Percentiles rank a stretch among this genome's conserved stretches.
Conservation (phyloP, 169 alveolate genomes). For the Amoebophrya sp. region DNA sequence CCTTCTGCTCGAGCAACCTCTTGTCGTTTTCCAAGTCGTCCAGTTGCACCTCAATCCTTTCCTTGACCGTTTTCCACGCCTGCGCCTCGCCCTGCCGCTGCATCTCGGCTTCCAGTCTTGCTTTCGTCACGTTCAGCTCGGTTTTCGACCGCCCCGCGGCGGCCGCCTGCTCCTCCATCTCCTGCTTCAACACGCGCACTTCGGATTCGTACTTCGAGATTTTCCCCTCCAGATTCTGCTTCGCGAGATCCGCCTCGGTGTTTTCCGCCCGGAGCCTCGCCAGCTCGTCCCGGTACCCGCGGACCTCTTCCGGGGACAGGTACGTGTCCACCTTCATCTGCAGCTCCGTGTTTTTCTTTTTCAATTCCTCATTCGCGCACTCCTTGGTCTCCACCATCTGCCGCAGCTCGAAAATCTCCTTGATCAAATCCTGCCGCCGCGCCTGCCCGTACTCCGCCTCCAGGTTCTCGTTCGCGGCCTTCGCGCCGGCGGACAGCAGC, state of each 20-base stretch:
- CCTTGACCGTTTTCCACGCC: conserved; percentile 1
- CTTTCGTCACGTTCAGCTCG: background rate
- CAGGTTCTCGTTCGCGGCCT: background rate
- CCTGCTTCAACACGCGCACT: background rate
- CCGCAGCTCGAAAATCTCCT: conserved; percentile 1
- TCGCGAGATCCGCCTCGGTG: background rate
- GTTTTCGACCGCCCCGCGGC: background rate
- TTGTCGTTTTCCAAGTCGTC: background rate
- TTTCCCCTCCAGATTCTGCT: background rate
- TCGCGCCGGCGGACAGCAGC: background rate
- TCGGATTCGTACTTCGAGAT: background rate
- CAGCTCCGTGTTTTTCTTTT: background rate
- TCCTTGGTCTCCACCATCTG: background rate
- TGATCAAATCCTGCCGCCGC: background rate
- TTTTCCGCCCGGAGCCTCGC: background rate
- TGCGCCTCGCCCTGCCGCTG: background rate
- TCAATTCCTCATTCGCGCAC: background rate
- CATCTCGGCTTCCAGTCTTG: background rate
- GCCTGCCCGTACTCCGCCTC: background rate
- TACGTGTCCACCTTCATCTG: background rate
- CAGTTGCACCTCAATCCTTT: background rate
- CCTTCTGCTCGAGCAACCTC: background rate
- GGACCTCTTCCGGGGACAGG: background rate
- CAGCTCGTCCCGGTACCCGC: background rate
- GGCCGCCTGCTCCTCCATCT: background rate